phyloP scores from a whole-genome alignment of 441 rosid species.

The Eruca vesicaria region DNA sequence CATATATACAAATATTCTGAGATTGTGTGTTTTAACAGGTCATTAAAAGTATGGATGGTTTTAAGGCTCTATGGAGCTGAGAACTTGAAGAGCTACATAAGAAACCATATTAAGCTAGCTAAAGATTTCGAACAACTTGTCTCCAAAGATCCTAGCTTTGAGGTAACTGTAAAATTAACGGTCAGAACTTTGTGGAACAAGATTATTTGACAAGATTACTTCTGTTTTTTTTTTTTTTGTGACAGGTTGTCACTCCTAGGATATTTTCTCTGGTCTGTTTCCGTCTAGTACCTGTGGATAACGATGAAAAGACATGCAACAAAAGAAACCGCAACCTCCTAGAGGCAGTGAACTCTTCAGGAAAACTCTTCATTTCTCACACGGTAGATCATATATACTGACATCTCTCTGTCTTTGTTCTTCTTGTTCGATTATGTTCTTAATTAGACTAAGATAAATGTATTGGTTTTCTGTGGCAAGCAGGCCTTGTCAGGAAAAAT shows the following conservation, averaged over 20 bases:
- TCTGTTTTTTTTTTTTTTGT: neutral
- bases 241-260: conserved; percentile 73
- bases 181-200: neutral
- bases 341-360: conserved; percentile 74
- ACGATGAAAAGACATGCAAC: conserved; percentile 43
- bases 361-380: conserved; percentile 79
- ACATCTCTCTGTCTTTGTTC: neutral
- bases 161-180: conserved; percentile 38
- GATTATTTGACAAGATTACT: neutral
- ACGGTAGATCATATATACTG: conserved; percentile 77
- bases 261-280: conserved; percentile 79
- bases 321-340: conserved; percentile 54
- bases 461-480: neutral
- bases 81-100: conserved; percentile 61
- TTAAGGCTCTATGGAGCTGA: too few species aligned
- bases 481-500: conserved; percentile 68
- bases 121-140: conserved; percentile 61
- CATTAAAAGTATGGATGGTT: too few species aligned
- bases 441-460: neutral
- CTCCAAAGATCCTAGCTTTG: conserved; percentile 62
- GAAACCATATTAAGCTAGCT: conserved; percentile 80
- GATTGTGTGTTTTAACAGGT: conserved; percentile 45
- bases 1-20: neutral
- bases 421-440: neutral
- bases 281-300: conserved; percentile 45